Conservation (phyloP, 1,284 basidiomycete genomes). For the Papiliotrema fonsecae region DNA sequence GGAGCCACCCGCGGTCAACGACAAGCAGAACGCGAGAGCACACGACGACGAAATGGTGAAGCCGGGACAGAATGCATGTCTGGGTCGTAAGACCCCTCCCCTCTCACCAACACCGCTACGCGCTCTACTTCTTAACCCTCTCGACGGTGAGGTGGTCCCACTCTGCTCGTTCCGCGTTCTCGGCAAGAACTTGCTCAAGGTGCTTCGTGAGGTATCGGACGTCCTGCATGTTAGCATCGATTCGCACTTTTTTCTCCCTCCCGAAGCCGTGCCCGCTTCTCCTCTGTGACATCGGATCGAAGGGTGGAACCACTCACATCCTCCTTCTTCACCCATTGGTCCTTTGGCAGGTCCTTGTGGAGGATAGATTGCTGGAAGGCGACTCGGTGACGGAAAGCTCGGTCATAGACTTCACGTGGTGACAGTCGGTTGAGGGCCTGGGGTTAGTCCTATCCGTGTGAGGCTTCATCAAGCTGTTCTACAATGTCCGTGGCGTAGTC, state of each 20-base stretch:
- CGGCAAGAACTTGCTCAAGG: conserved; percentile 68
- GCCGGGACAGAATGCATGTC: conserved; percentile 7
- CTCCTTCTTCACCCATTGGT: conserved; percentile 71
- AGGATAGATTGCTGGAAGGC: conserved; percentile 75
- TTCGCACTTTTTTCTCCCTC: not conserved
- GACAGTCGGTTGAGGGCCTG: conserved; percentile 82
- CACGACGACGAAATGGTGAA: no score
- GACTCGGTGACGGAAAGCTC: conserved; percentile 80
- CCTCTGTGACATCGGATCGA: not conserved
- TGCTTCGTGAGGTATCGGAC: conserved; percentile 81
- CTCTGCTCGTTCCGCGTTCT: conserved; percentile 70
- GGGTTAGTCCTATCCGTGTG: not conserved
- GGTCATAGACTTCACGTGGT: conserved; percentile 78
- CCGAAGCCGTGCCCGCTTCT: no score
- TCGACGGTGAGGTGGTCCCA: conserved; percentile 70
- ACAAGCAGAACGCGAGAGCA: no score
- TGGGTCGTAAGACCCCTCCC: no score
- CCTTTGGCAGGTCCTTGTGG: conserved; percentile 78
- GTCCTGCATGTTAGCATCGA: conserved; percentile 60
- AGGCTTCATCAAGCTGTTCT: not conserved
- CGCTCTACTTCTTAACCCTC: conserved; percentile 26
- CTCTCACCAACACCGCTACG: no score
- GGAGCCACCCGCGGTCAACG: no score
- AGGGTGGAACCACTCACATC: conserved; percentile 60
- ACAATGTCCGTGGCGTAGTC: no score